phyloP scores from a whole-genome alignment of 78 protist genomes.

The Mantamonas sphyraenae region DNA sequence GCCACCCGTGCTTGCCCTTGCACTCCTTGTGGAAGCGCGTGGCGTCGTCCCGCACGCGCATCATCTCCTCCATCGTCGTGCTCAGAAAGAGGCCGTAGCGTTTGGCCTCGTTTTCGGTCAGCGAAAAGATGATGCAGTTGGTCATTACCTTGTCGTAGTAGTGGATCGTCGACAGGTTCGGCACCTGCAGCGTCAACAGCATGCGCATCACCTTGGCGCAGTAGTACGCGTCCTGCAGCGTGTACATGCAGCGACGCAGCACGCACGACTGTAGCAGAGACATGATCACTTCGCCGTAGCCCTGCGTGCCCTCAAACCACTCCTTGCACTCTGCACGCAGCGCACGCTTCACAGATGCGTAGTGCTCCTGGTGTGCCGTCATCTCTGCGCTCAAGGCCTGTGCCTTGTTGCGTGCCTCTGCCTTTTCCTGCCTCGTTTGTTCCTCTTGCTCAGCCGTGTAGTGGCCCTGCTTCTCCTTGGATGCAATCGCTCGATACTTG shows the following conservation, averaged over 20 bases:
- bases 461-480: neutral
- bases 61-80: neutral
- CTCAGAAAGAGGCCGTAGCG: conserved; percentile 2
- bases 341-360: neutral
- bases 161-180: neutral
- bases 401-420: neutral
- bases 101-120: conserved; percentile 3
- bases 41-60: neutral
- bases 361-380: neutral
- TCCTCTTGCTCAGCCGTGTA: neutral
- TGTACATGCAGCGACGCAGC: neutral
- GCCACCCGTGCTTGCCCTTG: no score
- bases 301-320: neutral
- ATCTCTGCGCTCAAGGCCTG: neutral
- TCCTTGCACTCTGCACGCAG: neutral
- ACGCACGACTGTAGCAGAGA: neutral
- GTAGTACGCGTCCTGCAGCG: neutral
- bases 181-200: neutral
- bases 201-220: neutral
- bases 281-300: neutral
- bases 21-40: neutral
- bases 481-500: neutral
- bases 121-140: no score
- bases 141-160: neutral
- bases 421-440: neutral